These are phyloP conservation scores for Endoconidiophora polonica DNA, from an alignment of 2,329 filamentous ascomycete genomes.

Conservation along the genomic window DNA sequence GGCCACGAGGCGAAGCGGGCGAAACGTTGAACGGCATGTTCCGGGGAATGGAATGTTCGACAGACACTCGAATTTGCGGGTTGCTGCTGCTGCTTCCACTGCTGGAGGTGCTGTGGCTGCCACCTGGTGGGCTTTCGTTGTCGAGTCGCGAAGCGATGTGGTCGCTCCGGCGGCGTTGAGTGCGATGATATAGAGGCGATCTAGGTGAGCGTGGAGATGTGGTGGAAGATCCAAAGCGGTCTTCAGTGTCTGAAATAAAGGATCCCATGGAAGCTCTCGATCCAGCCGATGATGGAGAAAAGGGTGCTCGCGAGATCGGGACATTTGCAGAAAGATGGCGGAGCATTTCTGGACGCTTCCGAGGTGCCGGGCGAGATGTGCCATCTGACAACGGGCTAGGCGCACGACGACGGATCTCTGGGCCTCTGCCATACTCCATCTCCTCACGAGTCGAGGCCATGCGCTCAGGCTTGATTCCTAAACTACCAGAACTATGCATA, in stretches of 20 bases:
- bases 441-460: slow-evolving; percentile 1
- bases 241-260: slow-evolving; percentile 3
- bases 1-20: slow-evolving; percentile 3
- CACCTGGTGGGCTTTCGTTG: background rate
- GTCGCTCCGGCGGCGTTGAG: slow-evolving; percentile 1
- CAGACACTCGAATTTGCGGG: slow-evolving; percentile 7
- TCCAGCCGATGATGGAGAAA: slow-evolving; percentile 3
- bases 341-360: slow-evolving; percentile 5
- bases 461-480: background rate
- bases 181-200: slow-evolving; percentile 1
- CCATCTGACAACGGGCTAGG: slow-evolving; percentile 1
- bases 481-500: background rate
- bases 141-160: background rate
- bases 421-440: background rate
- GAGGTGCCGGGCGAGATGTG: background rate
- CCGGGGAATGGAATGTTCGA: background rate
- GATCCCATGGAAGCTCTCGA: background rate
- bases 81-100: background rate
- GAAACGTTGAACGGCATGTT: slow-evolving; percentile 1
- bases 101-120: background rate
- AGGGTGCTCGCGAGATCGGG: slow-evolving; percentile 2
- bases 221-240: background rate
- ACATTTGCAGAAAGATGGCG: slow-evolving; percentile 8
- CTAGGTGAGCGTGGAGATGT: slow-evolving; percentile 1
- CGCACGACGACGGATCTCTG: background rate